Evolutionary conservation across 202 grass and related monocot genomes (phyloP), one percentile per base, ranked within the genome.

Genomic region (Elaeis oleifera): DNA sequence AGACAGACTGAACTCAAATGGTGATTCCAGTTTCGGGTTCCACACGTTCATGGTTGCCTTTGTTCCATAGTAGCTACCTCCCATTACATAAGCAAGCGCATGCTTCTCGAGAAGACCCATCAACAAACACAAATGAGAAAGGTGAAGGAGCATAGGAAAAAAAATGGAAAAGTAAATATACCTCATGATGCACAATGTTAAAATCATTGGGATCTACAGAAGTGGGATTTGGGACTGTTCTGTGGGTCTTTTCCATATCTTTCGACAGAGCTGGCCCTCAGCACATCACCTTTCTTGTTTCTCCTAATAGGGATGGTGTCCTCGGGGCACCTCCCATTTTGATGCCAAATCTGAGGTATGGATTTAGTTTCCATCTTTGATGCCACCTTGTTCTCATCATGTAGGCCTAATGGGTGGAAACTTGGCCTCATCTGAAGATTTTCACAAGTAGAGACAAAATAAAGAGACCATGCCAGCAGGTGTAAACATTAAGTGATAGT

Each of bases 11-110:
- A 70, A 59, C 67, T 70, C 67, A 50, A 16, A 24, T 5, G 55
- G 11, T 22, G 26, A 5, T 28, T 28, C 4, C 4, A 28, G 4
- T 5, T 28, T 28, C 27, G 27, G 27, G 27, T 28, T 28, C 67
- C 67, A 70, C 0, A 70, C 39, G 18, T 70, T 70, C 21, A 70
- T 49, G 22, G 19, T 59, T 21, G 55, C 55, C 32, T 59, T 50
- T 51, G 67, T 39, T 49, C 67, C 67, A 58, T 70, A 70, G 39
- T 70, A 70, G 26, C 22, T 21, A 59, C 29, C 55, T 49, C 55
- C 55, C 0, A 6, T 16, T 26, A 70, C 67, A 50, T 59, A 59
- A 19, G 29, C 67, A 39, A 59, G 16, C 27, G 67, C 54, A 70
- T 70, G 55, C 67, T 70, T 2, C 32, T 36, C 1, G 2, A 36